Evolutionary conservation across 164 flowering plant genomes (phyloP).

Genomic region (Chloranthus sessilifolius): DNA sequence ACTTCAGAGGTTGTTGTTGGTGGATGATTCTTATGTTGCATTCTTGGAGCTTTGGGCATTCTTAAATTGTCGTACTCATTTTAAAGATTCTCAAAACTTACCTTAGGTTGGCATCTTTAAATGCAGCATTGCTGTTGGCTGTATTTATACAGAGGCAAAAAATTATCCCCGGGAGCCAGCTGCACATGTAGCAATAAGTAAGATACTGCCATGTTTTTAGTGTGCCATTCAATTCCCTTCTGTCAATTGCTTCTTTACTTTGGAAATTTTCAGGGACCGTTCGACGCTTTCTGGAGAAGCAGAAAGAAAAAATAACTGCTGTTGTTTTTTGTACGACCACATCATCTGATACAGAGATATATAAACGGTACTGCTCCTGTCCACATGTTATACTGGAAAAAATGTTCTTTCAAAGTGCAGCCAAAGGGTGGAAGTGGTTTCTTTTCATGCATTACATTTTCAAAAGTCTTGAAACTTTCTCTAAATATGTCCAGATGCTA

Average conservation of each 20-base stretch:
- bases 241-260: neutral
- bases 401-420: too few relatives aligned
- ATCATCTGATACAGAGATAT: slow-evolving; percentile 88
- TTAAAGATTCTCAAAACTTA: slow-evolving; percentile 3
- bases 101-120: slow-evolving; percentile 13
- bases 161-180: slow-evolving; percentile 99
- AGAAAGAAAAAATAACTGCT: slow-evolving; percentile 71
- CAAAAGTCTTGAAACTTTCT: too few relatives aligned
- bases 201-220: slow-evolving; percentile 26
- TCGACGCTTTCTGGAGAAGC: slow-evolving; percentile 91
- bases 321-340: slow-evolving; percentile 90
- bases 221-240: neutral
- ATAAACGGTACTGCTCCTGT: slow-evolving; percentile 61
- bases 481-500: too few relatives aligned
- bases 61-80: slow-evolving; percentile 3
- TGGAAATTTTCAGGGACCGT: slow-evolving; percentile 18
- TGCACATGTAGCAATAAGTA: slow-evolving; percentile 98
- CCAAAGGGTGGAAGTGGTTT: too few relatives aligned
- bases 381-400: too few relatives aligned
- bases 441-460: too few relatives aligned
- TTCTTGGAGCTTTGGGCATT: slow-evolving; percentile 1
- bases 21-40: neutral
- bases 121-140: slow-evolving; percentile 95
- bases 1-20: slow-evolving; percentile 58
- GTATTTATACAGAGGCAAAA: slow-evolving; percentile 92